These are phyloP conservation scores for Plasmodium falciparum DNA, from an alignment of 169 alveolate genomes.

Conservation along the genomic window DNA sequence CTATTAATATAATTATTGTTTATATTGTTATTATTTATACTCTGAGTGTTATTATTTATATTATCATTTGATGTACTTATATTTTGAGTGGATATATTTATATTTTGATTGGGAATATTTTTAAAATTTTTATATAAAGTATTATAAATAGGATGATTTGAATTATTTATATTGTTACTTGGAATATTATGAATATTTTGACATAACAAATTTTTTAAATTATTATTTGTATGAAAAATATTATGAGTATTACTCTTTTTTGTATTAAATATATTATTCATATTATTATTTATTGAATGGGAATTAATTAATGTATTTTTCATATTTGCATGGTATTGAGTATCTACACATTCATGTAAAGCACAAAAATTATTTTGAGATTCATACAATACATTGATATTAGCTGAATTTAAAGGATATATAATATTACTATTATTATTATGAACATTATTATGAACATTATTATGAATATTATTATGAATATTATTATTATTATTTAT, in stretches of 20 bases:
- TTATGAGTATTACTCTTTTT: constrained; percentile 2
- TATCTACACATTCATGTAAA: constrained; percentile 24
- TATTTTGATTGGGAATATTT: neutral
- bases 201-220: neutral
- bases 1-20: neutral
- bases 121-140: neutral
- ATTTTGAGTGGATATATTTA: neutral
- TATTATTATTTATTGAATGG: constrained; percentile 22
- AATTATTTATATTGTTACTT: neutral
- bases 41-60: neutral
- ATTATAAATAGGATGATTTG: neutral
- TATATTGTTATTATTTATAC: neutral
- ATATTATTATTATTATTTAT: neutral
- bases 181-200: neutral
- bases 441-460: constrained; percentile 2
- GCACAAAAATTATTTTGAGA: neutral
- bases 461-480: neutral
- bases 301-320: neutral
- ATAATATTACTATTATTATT: neutral
- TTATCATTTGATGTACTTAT: no score
- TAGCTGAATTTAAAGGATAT: constrained; percentile 1
- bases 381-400: neutral
- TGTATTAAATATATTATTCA: constrained; percentile 10
- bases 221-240: neutral
- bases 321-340: constrained; percentile 35